phyloP scores from a whole-genome alignment of 2,329 filamentous ascomycete genomes.

The Exophiala viscosa region DNA sequence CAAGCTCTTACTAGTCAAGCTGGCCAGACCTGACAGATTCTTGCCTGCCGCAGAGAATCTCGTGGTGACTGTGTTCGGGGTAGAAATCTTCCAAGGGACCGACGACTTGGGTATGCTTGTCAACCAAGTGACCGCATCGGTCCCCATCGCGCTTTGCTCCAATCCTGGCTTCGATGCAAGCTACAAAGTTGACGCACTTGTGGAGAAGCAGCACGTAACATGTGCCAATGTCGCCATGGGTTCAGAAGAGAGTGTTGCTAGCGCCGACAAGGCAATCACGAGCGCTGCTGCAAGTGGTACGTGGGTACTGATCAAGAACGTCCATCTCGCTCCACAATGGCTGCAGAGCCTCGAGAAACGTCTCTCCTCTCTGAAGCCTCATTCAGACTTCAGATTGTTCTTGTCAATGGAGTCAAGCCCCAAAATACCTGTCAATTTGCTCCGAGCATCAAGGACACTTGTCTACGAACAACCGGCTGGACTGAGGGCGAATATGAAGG shows the following conservation, averaged over 20 bases:
- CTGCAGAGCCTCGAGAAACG: slow-evolving; percentile 95
- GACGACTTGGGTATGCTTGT: slow-evolving; percentile 85
- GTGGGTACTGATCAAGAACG: slow-evolving; percentile 99
- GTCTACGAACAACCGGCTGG: slow-evolving; percentile 99
- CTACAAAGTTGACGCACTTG: slow-evolving; percentile 96
- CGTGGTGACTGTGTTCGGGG: slow-evolving; percentile 77
- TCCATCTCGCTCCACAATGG: slow-evolving; percentile 94
- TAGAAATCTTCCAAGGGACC: slow-evolving; percentile 73
- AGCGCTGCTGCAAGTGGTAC: slow-evolving; percentile 86
- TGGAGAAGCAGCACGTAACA: slow-evolving; percentile 73
- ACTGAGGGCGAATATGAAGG: slow-evolving; percentile 97
- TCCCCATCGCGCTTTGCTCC: slow-evolving; percentile 87
- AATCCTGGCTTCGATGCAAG: slow-evolving; percentile 96
- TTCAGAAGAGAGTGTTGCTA: slow-evolving; percentile 87
- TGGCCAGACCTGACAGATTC: slow-evolving; percentile 93
- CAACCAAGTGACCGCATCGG: slow-evolving; percentile 74
- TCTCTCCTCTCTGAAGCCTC: slow-evolving; percentile 90
- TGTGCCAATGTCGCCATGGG: slow-evolving; percentile 99
- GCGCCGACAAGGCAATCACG: slow-evolving; percentile 90
- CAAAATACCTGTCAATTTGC: slow-evolving; percentile 93
- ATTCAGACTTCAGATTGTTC: slow-evolving; percentile 90
- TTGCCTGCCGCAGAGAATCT: slow-evolving; percentile 92
- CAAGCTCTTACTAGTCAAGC: slow-evolving; percentile 84
- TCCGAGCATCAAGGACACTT: slow-evolving; percentile 86
- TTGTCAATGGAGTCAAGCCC: slow-evolving; percentile 95